phyloP scores from a whole-genome alignment of 805 yeast species.

The Kurtzmaniella fragi region DNA sequence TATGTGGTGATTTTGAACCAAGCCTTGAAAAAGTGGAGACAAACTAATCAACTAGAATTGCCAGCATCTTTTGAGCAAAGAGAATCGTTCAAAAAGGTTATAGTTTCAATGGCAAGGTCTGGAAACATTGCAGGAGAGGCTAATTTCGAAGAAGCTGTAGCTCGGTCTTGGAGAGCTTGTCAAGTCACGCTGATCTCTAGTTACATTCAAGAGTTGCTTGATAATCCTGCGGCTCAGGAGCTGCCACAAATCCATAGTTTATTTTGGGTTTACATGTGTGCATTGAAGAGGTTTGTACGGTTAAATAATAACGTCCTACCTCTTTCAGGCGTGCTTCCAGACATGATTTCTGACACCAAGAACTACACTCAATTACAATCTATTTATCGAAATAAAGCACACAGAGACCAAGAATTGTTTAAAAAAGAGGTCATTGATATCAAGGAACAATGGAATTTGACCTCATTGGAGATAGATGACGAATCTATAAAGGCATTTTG shows the following conservation, averaged over 20 bases:
- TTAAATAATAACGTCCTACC: slow-evolving; percentile 47
- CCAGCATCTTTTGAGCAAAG: slow-evolving; percentile 39
- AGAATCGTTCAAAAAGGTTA: slow-evolving; percentile 30
- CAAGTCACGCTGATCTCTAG: slow-evolving; percentile 32
- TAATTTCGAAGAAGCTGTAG: slow-evolving; percentile 35
- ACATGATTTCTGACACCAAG: slow-evolving; percentile 77
- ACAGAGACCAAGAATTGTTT: slow-evolving; percentile 41
- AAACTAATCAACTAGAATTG: slow-evolving; percentile 11
- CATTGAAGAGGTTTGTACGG: slow-evolving; percentile 47
- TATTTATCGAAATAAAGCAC: slow-evolving; percentile 54
- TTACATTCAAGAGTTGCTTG: slow-evolving; percentile 17
- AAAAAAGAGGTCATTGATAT: slow-evolving; percentile 25
- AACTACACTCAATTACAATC: slow-evolving; percentile 54
- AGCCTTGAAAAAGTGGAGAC: slow-evolving; percentile 42
- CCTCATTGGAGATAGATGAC: slow-evolving; percentile 22
- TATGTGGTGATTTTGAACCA: slow-evolving; percentile 58
- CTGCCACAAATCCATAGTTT: slow-evolving; percentile 4
- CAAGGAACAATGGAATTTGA: slow-evolving; percentile 15
- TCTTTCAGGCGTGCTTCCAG: slow-evolving; percentile 71
- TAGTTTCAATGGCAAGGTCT: slow-evolving; percentile 26
- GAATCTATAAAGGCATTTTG: slow-evolving; percentile 48
- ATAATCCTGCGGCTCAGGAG: slow-evolving; percentile 5
- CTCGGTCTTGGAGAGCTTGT: slow-evolving; percentile 30
- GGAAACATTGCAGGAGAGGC: slow-evolving; percentile 49
- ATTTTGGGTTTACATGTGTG: slow-evolving; percentile 62